Evolutionary conservation across 192 early-diverging fungal genomes (phyloP).

Genomic region (Coemansia sp.): DNA sequence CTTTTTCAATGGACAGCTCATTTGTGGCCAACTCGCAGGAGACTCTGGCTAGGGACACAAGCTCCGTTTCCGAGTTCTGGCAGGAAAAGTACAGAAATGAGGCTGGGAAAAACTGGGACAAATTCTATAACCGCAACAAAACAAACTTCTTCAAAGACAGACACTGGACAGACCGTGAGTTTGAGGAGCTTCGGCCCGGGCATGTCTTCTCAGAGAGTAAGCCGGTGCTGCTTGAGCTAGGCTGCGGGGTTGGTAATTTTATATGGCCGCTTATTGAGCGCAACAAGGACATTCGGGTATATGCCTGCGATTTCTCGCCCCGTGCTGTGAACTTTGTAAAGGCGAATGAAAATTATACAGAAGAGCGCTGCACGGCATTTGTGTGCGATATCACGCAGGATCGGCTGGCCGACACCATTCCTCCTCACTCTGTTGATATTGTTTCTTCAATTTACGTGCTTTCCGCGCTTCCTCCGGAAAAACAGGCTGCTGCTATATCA

Average conservation of each 20-base stretch:
- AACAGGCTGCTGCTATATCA: slow-evolving; percentile 75
- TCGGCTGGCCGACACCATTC: slow-evolving; percentile 68
- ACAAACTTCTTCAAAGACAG: slow-evolving; percentile 97
- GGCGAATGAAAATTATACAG: slow-evolving; percentile 70
- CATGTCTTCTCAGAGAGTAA: slow-evolving; percentile 30
- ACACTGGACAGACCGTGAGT: slow-evolving; percentile 94
- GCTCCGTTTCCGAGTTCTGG: slow-evolving; percentile 72
- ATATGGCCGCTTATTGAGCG: slow-evolving; percentile 89
- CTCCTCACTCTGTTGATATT: slow-evolving; percentile 84
- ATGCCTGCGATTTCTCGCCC: slow-evolving; percentile 90
- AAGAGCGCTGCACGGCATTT: slow-evolving; percentile 77
- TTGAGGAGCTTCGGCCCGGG: slow-evolving; percentile 74
- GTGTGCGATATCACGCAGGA: slow-evolving; percentile 91
- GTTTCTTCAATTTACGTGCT: slow-evolving; percentile 95
- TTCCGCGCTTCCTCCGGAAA: slow-evolving; percentile 84
- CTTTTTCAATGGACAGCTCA: slow-evolving; percentile 44
- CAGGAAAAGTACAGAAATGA: slow-evolving; percentile 78
- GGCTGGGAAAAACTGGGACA: slow-evolving; percentile 79
- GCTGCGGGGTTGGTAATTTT: slow-evolving; percentile 97
- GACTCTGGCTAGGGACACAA: slow-evolving; percentile 64
- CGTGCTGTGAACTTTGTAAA: slow-evolving; percentile 94
- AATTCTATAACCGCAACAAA: slow-evolving; percentile 80
- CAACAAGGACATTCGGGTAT: slow-evolving; percentile 82
- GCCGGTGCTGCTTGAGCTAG: slow-evolving; percentile 79
- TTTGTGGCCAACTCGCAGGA: slow-evolving; percentile 61